Percentiles rank a stretch among this genome's conserved stretches.
Evolutionary conservation across 2,329 filamentous ascomycete genomes (phyloP).

Genomic region (Mariannaea elegans): DNA sequence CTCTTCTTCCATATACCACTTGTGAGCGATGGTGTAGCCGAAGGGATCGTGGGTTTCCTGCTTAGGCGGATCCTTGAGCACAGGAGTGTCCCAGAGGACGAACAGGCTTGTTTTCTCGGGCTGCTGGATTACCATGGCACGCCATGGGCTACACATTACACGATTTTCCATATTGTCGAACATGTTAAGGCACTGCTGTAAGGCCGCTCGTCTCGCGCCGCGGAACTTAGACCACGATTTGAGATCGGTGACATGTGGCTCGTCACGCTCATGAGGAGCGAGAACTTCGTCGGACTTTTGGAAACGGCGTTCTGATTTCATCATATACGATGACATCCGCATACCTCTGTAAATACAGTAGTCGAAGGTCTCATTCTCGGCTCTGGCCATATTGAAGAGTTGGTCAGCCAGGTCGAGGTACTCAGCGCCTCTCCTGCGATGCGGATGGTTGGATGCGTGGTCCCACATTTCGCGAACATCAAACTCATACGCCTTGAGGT

Average conservation of each 20-base stretch:
- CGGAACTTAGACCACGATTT: slow-evolving; percentile 47
- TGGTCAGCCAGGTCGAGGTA: not conserved
- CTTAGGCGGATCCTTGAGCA: slow-evolving; percentile 31
- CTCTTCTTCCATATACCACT: slow-evolving; percentile 30
- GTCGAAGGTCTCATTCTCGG: slow-evolving; percentile 49
- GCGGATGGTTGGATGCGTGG: not conserved
- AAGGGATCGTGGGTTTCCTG: slow-evolving; percentile 39
- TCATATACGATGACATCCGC: slow-evolving; percentile 27
- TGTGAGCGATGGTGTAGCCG: slow-evolving; percentile 38
- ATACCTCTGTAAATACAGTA: slow-evolving; percentile 42
- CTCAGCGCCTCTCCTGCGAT: not conserved
- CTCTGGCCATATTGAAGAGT: slow-evolving; percentile 44
- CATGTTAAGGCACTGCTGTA: slow-evolving; percentile 53
- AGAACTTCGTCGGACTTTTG: not conserved
- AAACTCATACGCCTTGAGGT: slow-evolving; percentile 20
- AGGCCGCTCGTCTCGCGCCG: slow-evolving; percentile 55
- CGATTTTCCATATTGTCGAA: slow-evolving; percentile 51
- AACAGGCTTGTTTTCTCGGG: slow-evolving; percentile 30
- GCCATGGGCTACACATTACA: slow-evolving; percentile 47
- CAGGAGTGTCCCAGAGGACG: not conserved
- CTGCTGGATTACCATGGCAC: slow-evolving; percentile 46
- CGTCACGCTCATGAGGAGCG: not conserved
- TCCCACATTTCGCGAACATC: slow-evolving; percentile 26
- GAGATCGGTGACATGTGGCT: slow-evolving; percentile 26
- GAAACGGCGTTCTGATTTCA: slow-evolving; percentile 2